These are phyloP conservation scores for Penstemon eatonii DNA, from an alignment of 257 asterid species.

Conservation along the genomic window DNA sequence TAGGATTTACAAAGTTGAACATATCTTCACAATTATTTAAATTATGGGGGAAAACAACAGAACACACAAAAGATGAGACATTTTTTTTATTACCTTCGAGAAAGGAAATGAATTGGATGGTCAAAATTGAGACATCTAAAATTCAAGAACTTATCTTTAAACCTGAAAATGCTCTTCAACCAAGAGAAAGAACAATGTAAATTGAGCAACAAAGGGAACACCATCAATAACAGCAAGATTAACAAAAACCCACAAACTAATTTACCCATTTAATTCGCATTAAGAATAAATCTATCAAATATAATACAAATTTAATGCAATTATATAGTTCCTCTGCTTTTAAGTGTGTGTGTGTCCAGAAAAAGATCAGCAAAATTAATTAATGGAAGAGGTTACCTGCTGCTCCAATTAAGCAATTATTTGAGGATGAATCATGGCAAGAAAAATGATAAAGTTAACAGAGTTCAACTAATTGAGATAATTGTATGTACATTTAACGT, in stretches of 20 bases:
- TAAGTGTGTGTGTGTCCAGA: too few species aligned
- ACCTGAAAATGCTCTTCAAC: slow-evolving; percentile 28
- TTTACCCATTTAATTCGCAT: slow-evolving; percentile 30
- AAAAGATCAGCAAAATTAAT: neutral
- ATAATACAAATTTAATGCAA: too few species aligned
- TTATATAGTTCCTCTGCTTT: too few species aligned
- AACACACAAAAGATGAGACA: neutral
- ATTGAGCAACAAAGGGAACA: slow-evolving; percentile 23
- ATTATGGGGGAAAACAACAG: neutral
- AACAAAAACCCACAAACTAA: slow-evolving; percentile 35
- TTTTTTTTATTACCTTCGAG: slow-evolving; percentile 26
- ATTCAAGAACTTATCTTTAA: slow-evolving; percentile 33
- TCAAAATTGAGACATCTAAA: slow-evolving; percentile 27
- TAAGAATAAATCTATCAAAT: neutral
- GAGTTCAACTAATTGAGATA: neutral
- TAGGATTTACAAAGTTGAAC: neutral
- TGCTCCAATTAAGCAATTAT: slow-evolving; percentile 14
- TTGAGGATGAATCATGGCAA: slow-evolving; percentile 2
- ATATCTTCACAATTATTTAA: neutral
- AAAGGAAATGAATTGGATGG: slow-evolving; percentile 32
- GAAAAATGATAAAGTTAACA: neutral
- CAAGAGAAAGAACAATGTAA: slow-evolving; percentile 27
- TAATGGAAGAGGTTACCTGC: slow-evolving; percentile 19
- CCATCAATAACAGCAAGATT: slow-evolving; percentile 27
- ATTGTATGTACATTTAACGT: neutral